Evolutionary conservation across 257 asterid species (phyloP), one percentile per base, ranked within the genome.

Genomic region (Solanum bukasovii): DNA sequence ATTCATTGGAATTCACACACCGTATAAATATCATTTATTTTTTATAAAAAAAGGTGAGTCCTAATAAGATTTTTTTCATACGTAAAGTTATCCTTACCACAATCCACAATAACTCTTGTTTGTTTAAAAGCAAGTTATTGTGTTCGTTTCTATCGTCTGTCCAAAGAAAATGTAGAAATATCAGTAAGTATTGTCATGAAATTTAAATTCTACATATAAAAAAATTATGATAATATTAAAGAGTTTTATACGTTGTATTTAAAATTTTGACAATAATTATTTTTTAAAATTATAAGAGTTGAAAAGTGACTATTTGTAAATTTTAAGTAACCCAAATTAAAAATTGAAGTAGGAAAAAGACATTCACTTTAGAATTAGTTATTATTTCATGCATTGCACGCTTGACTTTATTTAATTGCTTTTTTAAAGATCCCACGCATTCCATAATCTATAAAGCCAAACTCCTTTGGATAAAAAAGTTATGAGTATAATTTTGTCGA

Each of bases 331-430:
- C 9, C 10, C 10, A 56, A 56, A 59, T 59, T 20, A 71, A 31
- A 71, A 31, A 7, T 71, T 71, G 29, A 2, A 52, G 27, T 44
- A 9, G 67, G 67, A 44, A 9, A 79, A 27, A 44, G 67, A 27
- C 85, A 13, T 81, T 20, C 37, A 46, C 37, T 81, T 81, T 46
- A 44, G 25, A 81, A 25, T 29, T 46, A 29, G 37, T 81, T 74
- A 74, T 81, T 74, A 74, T 74, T 74, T 46, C 29, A 46, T 29
- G 29, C 68, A 46, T 31, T 27, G 68, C 85, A 81, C 85, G 85
- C 85, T 46, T 81, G 85, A 18, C 40, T n/a, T 46, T 81, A 81
- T 81, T 81, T 81, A 46, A 81, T 27, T 27, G 11, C 2, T 18
- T 46, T 16, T 81, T 42, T 10, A 35, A 38, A 46, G 68, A 81